These are phyloP conservation scores for Tetradesmus obliquus DNA, from an alignment of 139 green algal species.

Conservation along the genomic window DNA sequence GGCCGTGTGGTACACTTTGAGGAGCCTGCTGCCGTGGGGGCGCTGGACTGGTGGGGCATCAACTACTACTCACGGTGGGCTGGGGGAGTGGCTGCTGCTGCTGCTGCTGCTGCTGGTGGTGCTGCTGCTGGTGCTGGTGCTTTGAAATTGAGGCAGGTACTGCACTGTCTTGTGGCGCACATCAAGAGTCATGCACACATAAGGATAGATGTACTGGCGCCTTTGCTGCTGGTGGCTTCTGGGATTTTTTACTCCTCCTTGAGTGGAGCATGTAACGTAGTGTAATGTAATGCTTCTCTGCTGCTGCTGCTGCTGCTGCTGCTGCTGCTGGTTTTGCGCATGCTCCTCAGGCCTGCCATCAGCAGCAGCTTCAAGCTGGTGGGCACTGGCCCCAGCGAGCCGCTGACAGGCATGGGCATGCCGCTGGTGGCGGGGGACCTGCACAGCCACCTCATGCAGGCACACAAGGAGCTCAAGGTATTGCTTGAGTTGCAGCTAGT, in stretches of 20 bases:
- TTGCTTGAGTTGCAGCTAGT: background rate
- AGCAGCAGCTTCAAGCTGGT: constrained; percentile 38
- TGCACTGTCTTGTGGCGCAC: no score
- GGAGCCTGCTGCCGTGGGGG: constrained; percentile 6
- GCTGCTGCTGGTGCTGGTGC: background rate
- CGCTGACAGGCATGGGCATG: constrained; percentile 43
- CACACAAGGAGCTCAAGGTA: background rate
- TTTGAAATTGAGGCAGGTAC: background rate
- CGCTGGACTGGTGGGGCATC: constrained; percentile 49
- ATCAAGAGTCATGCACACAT: no score
- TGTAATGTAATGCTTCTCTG: no score
- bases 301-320: constrained; percentile 3
- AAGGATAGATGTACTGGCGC: no score
- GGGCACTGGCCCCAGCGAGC: background rate
- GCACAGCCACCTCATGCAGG: constrained; percentile 18
- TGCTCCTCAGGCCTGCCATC: constrained; percentile 25
- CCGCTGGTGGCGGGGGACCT: constrained; percentile 27
- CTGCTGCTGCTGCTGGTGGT: background rate
- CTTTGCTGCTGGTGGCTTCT: no score
- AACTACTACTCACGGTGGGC: constrained; percentile 50
- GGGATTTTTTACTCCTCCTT: no score
- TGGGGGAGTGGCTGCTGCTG: background rate
- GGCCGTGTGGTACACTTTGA: constrained; percentile 10
- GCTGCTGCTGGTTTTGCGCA: constrained; percentile 4
- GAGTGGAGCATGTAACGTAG: no score